These are phyloP conservation scores for Picea glauca DNA, from an alignment of 75 land plant species.

Conservation along the genomic window DNA sequence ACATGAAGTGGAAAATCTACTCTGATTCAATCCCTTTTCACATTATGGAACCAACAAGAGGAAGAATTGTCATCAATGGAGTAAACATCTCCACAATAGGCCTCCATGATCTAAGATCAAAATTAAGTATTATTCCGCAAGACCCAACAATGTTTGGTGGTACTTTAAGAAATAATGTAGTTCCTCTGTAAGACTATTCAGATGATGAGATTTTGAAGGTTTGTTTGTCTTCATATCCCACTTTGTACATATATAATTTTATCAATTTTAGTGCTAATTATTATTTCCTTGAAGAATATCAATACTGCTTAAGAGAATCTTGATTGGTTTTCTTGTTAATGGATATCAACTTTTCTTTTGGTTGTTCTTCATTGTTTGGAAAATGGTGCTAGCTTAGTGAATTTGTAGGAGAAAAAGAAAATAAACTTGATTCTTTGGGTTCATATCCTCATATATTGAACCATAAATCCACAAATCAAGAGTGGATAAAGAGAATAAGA, in stretches of 20 bases:
- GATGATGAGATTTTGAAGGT: constrained; percentile 83
- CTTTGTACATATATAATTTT: background rate
- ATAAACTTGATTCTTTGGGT: constrained; percentile 69
- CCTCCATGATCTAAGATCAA: constrained; percentile 59
- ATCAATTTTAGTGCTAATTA: background rate
- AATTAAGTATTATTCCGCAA: constrained; percentile 85
- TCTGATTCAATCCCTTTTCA: constrained; percentile 65
- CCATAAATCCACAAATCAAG: background rate
- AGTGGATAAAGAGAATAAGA: background rate
- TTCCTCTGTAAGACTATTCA: constrained; percentile 57
- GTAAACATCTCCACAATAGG: constrained; percentile 49
- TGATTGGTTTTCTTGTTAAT: background rate
- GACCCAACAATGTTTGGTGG: constrained; percentile 87
- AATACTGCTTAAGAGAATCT: background rate
- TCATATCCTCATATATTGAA: background rate
- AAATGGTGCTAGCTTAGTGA: constrained; percentile 68
- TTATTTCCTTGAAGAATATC: background rate
- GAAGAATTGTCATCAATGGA: constrained; percentile 48
- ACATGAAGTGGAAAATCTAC: constrained; percentile 83
- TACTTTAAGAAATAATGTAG: constrained; percentile 58
- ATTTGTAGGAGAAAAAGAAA: constrained; percentile 54
- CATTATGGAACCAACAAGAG: constrained; percentile 54
- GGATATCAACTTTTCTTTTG: background rate
- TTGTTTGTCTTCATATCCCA: background rate
- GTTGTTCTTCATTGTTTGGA: constrained; percentile 50